These are phyloP conservation scores for Cutaneotrichosporon spelunceum DNA, from an alignment of 1,284 basidiomycete species.

Conservation along the genomic window DNA sequence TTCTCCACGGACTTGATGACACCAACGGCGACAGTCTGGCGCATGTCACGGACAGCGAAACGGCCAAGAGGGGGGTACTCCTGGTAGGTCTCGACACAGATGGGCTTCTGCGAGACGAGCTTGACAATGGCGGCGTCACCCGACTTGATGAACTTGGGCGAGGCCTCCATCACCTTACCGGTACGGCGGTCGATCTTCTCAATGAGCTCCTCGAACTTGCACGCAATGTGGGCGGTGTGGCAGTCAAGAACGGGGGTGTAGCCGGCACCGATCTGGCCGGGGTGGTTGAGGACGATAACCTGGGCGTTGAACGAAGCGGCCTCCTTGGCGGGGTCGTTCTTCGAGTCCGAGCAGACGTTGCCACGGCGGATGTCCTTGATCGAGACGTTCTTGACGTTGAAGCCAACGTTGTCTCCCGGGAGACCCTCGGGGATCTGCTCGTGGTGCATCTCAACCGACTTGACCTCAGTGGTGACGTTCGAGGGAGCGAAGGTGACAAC, in stretches of 20 bases:
- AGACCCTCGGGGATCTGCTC: conserved; percentile 93
- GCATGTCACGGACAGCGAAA: conserved; percentile 89
- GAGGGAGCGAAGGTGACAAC: conserved; percentile 94
- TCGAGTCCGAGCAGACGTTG: conserved; percentile 98
- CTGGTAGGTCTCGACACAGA: conserved; percentile 92
- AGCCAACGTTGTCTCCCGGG: conserved; percentile 92
- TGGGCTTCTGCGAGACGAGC: conserved; percentile 67
- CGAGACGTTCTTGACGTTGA: conserved; percentile 87
- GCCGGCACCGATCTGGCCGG: conserved; percentile 90
- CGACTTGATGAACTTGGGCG: conserved; percentile 92
- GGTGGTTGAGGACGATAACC: conserved; percentile 99
- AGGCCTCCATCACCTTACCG: conserved; percentile 61
- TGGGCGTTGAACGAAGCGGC: conserved; percentile 99
- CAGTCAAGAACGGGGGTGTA: conserved; percentile 96
- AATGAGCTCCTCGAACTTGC: conserved; percentile 96
- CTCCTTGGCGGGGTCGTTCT: conserved; percentile 99
- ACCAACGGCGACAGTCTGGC: conserved; percentile 95
- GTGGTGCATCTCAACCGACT: conserved; percentile 99
- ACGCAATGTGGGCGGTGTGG: conserved; percentile 99
- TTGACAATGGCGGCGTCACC: conserved; percentile 94
- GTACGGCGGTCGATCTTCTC: conserved; percentile 99
- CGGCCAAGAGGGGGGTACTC: conserved; percentile 99
- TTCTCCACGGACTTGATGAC: conserved; percentile 82
- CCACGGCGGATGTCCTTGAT: conserved; percentile 99
- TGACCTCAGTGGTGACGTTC: conserved; percentile 80